Evolutionary conservation across 148 eudicot genomes (phyloP), one percentile per base, ranked within the genome.

Genomic region (Limonium bicolor): DNA sequence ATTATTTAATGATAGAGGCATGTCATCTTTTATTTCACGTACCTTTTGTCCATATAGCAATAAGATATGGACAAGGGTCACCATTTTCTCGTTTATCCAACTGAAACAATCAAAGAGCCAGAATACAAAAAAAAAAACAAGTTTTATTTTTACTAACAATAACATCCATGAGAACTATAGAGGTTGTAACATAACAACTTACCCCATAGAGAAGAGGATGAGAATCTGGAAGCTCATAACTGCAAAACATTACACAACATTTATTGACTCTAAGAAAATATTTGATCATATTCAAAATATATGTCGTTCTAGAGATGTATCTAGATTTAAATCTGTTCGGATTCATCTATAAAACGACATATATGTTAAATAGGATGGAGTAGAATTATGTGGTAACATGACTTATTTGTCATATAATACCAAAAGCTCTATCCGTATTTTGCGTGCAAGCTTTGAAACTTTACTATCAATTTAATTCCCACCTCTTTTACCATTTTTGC

Each of bases 11-110:
- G 11, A 18, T 32, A 18, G 39, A 9, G 15, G 7, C 41, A 6
- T 20, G 20, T 22, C 0, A 28, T 23, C 9, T 15, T 24, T 49
- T 14, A 11, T 18, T 24, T 25, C 2, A 12, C 45, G 37, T 72
- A 86, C 87, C 94, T 59, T 69, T 18, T 23, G 56, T 18, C 88
- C 94, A 78, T 54, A 73, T 51, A 15, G 72, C 79, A 40, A 87
- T 76, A 36, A 87, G 80, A 61, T 82, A 87, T 0, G 82, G 85
- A 18, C 45, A 44, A 14, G 69, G 68, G 41, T 73, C 85, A 20
- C 63, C 76, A 23, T 41, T 36, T 28, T 60, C 76, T 44, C 85
- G 61, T 28, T 46, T 57, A 1, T 60, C 61, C 14, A 77, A 42
- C 85, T 71, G 51, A 3, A 22, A 5, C 32, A 27, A 53, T 5